These are phyloP conservation scores for Ramaria sp. DNA, from an alignment of 768 basidiomycete species.

Conservation along the genomic window DNA sequence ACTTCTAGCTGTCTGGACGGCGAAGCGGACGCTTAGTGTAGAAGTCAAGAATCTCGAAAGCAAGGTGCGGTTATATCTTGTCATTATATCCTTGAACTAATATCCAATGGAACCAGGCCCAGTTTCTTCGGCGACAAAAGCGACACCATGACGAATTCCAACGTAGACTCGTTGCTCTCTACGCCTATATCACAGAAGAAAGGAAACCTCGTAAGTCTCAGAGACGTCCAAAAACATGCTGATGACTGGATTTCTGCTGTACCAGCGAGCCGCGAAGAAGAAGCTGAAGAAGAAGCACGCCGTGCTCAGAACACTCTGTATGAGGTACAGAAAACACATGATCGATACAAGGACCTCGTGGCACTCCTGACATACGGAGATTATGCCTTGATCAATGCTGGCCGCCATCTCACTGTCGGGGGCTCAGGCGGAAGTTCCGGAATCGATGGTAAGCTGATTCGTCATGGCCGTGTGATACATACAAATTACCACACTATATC, in stretches of 20 bases:
- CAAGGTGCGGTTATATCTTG: background rate
- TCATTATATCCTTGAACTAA: background rate
- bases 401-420: background rate
- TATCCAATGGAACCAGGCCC: background rate
- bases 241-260: background rate
- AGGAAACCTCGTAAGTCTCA: background rate
- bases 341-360: background rate
- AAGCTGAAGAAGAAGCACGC: background rate
- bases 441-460: background rate
- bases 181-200: background rate
- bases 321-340: background rate
- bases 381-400: background rate
- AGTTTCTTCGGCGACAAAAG: background rate
- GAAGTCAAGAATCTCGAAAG: constrained; percentile 3
- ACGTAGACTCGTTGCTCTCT: background rate
- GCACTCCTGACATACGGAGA: background rate
- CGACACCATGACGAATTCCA: constrained; percentile 1
- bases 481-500: background rate
- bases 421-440: background rate
- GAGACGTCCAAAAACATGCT: background rate
- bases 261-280: constrained; percentile 1
- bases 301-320: background rate
- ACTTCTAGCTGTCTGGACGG: background rate
- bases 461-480: background rate
- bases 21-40: background rate